Percentiles rank a stretch among this genome's conserved stretches.
phyloP scores from a whole-genome alignment of 805 yeast genomes.

The Grigorovia jiainica region DNA sequence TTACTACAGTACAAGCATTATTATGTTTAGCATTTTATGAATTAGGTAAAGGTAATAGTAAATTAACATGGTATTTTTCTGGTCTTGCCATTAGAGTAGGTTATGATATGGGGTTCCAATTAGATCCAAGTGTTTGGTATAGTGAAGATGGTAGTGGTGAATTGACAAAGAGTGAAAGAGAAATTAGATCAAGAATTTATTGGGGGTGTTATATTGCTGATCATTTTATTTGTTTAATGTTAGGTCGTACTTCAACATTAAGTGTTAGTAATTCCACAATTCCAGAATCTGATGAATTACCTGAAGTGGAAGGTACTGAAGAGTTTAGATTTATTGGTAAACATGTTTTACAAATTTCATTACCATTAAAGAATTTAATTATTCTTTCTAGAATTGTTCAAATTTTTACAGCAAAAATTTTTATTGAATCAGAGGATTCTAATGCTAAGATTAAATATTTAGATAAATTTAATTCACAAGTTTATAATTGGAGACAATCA shows the following conservation, averaged over 20 bases:
- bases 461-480: slow-evolving; percentile 38
- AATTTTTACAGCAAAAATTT: slow-evolving; percentile 28
- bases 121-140: slow-evolving; percentile 54
- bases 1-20: slow-evolving; percentile 50
- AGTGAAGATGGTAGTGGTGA: slow-evolving; percentile 28
- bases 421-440: slow-evolving; percentile 26
- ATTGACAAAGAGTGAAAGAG: slow-evolving; percentile 41
- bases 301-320: slow-evolving; percentile 54
- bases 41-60: slow-evolving; percentile 48
- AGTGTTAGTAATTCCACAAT: slow-evolving; percentile 51
- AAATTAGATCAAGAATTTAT: slow-evolving; percentile 48
- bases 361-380: slow-evolving; percentile 35
- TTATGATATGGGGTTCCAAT: slow-evolving; percentile 53
- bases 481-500: slow-evolving; percentile 41
- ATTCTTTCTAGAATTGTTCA: slow-evolving; percentile 33
- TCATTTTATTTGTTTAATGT: slow-evolving; percentile 48
- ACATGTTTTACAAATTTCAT: slow-evolving; percentile 25
- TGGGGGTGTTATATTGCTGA: slow-evolving; percentile 64
- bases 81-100: slow-evolving; percentile 61
- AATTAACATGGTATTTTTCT: slow-evolving; percentile 53
- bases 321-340: slow-evolving; percentile 38
- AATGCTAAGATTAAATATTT: slow-evolving; percentile 30
- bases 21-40: slow-evolving; percentile 53
- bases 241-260: slow-evolving; percentile 50
- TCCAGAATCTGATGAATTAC: slow-evolving; percentile 48